Conservation (phyloP, 257 asterid genomes). For the Solanum lignicaule region DNA sequence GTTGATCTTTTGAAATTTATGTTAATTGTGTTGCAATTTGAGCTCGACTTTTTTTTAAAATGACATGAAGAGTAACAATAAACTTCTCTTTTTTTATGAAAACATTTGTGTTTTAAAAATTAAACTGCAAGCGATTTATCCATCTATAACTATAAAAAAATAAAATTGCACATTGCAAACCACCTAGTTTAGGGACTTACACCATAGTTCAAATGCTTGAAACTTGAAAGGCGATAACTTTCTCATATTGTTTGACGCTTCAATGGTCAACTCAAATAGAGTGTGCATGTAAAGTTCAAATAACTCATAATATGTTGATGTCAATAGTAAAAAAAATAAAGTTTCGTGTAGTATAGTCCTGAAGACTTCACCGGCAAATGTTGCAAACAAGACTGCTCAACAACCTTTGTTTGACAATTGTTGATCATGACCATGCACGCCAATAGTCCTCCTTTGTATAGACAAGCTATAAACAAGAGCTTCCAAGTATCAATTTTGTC, state of each 20-base stretch:
- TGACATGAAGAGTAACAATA: too few species aligned
- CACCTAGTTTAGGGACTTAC: not conserved
- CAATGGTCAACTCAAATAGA: constrained; percentile 59
- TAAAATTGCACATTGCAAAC: not conserved
- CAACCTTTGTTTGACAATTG: not conserved
- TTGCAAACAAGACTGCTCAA: not conserved
- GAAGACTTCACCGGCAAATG: not conserved
- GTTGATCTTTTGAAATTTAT: too few species aligned
- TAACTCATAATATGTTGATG: constrained; percentile 54
- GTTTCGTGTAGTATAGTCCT: not conserved
- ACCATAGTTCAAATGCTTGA: not conserved
- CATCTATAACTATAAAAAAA: too few species aligned
- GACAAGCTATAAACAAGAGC: not conserved
- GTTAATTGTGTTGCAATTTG: too few species aligned
- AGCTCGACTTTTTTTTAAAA: too few species aligned
- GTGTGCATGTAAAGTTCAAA: constrained; percentile 62
- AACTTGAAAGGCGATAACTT: not conserved
- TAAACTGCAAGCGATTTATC: too few species aligned
- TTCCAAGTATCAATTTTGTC: not conserved
- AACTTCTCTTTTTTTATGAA: too few species aligned
- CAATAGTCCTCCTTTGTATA: not conserved
- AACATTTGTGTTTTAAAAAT: too few species aligned
- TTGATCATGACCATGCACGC: not conserved
- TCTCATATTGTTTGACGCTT: constrained; percentile 62
- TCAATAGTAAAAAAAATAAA: constrained; percentile 10